Evolutionary conservation across 352 stramenopile species (phyloP).

Genomic region (Phytophthora litchii): DNA sequence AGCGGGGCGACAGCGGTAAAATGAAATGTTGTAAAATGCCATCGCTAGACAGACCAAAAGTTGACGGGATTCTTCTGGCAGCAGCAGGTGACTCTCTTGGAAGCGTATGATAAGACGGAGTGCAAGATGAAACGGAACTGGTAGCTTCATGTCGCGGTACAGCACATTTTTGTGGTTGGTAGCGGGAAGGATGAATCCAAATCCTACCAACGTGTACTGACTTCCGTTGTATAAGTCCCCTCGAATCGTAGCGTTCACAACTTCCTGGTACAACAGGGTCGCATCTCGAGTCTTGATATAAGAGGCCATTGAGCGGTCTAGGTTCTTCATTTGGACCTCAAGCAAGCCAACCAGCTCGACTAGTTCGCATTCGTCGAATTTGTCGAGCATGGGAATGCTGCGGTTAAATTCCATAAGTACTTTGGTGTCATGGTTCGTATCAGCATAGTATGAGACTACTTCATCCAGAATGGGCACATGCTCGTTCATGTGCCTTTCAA

Average conservation of each 20-base stretch:
- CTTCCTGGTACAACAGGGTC: constrained; percentile 41
- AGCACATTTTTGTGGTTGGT: constrained; percentile 66
- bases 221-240: constrained; percentile 54
- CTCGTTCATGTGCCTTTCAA: constrained; percentile 36
- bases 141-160: constrained; percentile 58
- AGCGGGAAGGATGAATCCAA: constrained; percentile 56
- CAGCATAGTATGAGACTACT: constrained; percentile 48
- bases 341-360: constrained; percentile 36
- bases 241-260: constrained; percentile 40
- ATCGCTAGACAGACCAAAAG: constrained; percentile 60
- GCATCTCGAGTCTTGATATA: constrained; percentile 42
- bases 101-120: constrained; percentile 58
- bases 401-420: constrained; percentile 32
- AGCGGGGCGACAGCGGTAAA: constrained; percentile 49
- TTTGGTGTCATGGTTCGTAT: constrained; percentile 38
- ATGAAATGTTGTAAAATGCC: constrained; percentile 48
- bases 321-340: constrained; percentile 20
- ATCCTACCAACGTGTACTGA: constrained; percentile 60
- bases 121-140: constrained; percentile 58
- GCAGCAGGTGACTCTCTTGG: constrained; percentile 63
- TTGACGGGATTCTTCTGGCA: constrained; percentile 54
- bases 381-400: constrained; percentile 30
- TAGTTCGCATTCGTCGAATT: constrained; percentile 45
- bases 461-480: constrained; percentile 35
- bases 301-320: constrained; percentile 34